phyloP scores from a whole-genome alignment of 495 filamentous ascomycete genomes.

The Penicillium verhagenii region DNA sequence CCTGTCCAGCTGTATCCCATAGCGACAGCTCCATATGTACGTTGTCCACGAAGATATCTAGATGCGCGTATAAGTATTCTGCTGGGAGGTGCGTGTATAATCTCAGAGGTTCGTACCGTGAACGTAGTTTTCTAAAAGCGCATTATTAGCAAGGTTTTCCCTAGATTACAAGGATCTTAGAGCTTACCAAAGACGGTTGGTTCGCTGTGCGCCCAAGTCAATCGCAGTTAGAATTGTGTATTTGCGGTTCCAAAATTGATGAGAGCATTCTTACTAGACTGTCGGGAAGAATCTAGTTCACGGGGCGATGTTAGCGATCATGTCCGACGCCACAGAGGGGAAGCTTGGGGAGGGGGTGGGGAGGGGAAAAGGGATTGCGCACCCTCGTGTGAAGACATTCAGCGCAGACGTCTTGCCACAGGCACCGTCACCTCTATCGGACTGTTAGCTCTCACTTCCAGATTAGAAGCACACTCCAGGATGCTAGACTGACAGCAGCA shows the following conservation, averaged over 20 bases:
- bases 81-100: background rate
- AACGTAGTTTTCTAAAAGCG: constrained; percentile 83
- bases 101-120: constrained; percentile 64
- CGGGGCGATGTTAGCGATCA: constrained; percentile 18
- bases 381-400: constrained; percentile 99
- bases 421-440: constrained; percentile 86
- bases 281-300: constrained; percentile 84
- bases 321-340: background rate
- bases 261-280: constrained; percentile 69
- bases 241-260: background rate
- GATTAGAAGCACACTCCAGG: background rate
- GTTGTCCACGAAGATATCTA: constrained; percentile 96
- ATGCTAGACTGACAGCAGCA: constrained; percentile 73
- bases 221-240: constrained; percentile 28
- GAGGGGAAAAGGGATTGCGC: constrained; percentile 24
- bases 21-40: constrained; percentile 94
- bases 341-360: constrained; percentile 10
- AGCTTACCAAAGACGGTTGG: constrained; percentile 86
- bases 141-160: constrained; percentile 28
- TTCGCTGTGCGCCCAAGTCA: constrained; percentile 52
- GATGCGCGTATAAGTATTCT: constrained; percentile 17
- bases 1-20: constrained; percentile 98
- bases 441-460: constrained; percentile 15
- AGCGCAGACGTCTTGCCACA: constrained; percentile 96
- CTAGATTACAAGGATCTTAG: background rate